Conservation (phyloP, 1,284 basidiomycete genomes). For the Tetrapyrgos nigripes region DNA sequence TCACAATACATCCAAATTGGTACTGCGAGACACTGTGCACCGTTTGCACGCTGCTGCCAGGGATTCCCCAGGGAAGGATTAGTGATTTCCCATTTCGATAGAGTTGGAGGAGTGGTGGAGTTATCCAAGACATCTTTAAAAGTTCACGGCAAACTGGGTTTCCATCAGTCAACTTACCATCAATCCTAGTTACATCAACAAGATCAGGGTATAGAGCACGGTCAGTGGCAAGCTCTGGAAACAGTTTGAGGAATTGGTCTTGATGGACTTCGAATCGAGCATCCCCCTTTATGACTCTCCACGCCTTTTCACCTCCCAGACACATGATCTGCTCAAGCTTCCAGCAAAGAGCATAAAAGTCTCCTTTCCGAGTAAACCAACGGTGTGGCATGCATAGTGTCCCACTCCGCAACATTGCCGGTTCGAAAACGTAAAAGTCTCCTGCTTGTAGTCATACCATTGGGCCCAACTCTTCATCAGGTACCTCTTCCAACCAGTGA, state of each 20-base stretch:
- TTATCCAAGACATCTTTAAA: not conserved
- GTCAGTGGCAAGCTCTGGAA: not conserved
- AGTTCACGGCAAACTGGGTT: not conserved
- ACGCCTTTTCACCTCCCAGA: not conserved
- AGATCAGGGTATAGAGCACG: not conserved
- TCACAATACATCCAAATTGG: slow-evolving; percentile 46
- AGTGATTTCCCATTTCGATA: not conserved
- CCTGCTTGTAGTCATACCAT: slow-evolving; percentile 4
- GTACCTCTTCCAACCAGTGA: slow-evolving; percentile 15
- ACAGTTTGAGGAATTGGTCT: not conserved
- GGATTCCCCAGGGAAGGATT: not conserved
- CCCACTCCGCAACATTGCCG: not conserved
- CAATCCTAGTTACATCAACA: not conserved
- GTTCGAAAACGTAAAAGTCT: slow-evolving; percentile 10
- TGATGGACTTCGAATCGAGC: not conserved
- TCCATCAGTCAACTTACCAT: not conserved
- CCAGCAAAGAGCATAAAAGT: slow-evolving; percentile 1
- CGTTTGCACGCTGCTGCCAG: not conserved
- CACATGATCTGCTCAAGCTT: not conserved
- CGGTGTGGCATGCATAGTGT: slow-evolving; percentile 3
- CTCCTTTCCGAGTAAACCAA: not conserved
- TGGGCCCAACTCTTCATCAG: slow-evolving; percentile 5
- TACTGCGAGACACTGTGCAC: slow-evolving; percentile 11
- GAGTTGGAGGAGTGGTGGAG: not conserved
- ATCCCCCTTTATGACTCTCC: slow-evolving; percentile 3